Evolutionary conservation across 139 green algal species (phyloP).

Genomic region (Pseudopediastrum boryanum): DNA sequence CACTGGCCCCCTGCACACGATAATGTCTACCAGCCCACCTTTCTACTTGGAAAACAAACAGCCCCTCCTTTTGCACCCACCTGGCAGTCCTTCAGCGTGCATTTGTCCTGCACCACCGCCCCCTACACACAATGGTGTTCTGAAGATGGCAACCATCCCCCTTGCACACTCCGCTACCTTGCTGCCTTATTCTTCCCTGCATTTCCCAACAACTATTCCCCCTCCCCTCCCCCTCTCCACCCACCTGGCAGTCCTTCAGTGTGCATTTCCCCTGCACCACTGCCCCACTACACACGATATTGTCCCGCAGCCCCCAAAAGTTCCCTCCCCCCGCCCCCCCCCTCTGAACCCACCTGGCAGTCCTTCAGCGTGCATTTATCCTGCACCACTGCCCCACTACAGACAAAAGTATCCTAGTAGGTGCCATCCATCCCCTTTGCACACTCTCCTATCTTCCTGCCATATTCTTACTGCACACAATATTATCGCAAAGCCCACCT

Average conservation of each 20-base stretch:
- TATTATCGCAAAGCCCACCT: no score
- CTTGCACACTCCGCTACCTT: neutral
- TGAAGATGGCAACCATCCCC: neutral
- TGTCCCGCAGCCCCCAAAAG: no score
- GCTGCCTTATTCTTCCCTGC: neutral
- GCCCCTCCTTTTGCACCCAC: neutral
- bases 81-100: no score
- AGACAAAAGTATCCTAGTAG: neutral
- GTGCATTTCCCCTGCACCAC: conserved; percentile 52
- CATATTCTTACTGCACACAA: neutral
- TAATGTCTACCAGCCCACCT: conserved; percentile 86
- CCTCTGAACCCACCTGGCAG: neutral
- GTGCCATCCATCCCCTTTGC: neutral
- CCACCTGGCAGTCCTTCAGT: conserved; percentile 80
- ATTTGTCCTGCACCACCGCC: no score
- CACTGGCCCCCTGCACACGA: conserved; percentile 62
- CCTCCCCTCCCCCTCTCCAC: neutral
- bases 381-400: neutral
- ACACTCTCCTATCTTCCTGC: neutral
- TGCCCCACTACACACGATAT: conserved; percentile 66
- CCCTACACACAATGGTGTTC: no score
- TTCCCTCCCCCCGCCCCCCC: no score
- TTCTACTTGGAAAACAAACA: no score
- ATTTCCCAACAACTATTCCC: no score
- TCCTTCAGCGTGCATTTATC: neutral